Evolutionary conservation across 805 yeast species (phyloP), one percentile per base, ranked within the genome.

Genomic region (Lipomyces oligophaga): DNA sequence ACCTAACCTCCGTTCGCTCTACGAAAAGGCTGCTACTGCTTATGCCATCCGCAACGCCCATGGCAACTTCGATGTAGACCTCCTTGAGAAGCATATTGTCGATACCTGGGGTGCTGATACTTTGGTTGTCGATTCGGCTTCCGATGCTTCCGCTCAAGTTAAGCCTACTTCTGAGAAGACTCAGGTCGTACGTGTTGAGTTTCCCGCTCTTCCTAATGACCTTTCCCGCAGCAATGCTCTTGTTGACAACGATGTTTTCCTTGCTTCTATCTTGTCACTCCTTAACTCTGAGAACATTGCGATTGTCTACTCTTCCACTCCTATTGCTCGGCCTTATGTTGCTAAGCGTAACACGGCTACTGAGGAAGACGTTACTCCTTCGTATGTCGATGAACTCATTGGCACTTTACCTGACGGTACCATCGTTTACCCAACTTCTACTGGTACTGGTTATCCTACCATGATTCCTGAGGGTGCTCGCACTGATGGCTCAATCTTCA

Each of bases 111-210:
- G 71, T 27, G 81, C 84, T 1, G 68, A 71, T 42, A 61, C 68
- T 1, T 58, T 77, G 35, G 58, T 57, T 22, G 67, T 75, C 8
- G 67, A 67, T 4, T 68, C 72, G n/a, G 46, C 46, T 27, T 33
- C 68, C 3, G 78, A 73, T 5, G 68, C 71, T 10, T 57, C 63
- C 47, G 71, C 76, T 20, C 75, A 77, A 2, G 85, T 83, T 62
- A 70, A 76, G 31, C 95, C 86, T 60, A 71, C 77, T 31, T 95
- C 86, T 59, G 67, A 79, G 1, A 66, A 75, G 21, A 78, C 77
- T 19, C 71, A 94, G 52, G 73, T 85, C 10, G 75, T 90, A 24
- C 66, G 72, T 15, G 65, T 88, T 7, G 72, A 80, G 31, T 71
- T 83, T 48, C 74, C 79, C 2, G 69, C 67, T n/a, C 66, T 85